phyloP scores from a whole-genome alignment of 1,139 yeast species.

The Candida smagusa region DNA sequence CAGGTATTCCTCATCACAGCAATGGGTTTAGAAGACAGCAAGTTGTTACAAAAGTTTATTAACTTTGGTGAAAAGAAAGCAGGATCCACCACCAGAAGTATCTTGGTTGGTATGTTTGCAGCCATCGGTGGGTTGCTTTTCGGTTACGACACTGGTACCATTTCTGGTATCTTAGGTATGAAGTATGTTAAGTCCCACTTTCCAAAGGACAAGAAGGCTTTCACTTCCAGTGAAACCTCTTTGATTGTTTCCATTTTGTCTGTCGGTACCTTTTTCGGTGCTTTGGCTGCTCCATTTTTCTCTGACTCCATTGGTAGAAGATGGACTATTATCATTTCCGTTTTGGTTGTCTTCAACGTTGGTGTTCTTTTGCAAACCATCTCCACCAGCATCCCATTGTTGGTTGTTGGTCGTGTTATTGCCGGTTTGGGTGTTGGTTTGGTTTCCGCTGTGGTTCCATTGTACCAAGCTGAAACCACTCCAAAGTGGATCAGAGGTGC shows the following conservation, averaged over 20 bases:
- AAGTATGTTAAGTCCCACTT: conserved; percentile 56
- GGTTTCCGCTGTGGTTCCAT: conserved; percentile 59
- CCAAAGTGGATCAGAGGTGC: conserved; percentile 73
- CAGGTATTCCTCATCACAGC: conserved; percentile 1
- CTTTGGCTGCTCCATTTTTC: conserved; percentile 52
- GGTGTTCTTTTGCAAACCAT: conserved; percentile 65
- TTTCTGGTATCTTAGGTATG: conserved; percentile 76
- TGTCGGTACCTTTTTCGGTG: conserved; percentile 71
- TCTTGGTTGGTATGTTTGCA: conserved; percentile 44
- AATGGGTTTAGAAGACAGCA: conserved; percentile 41
- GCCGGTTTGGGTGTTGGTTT: conserved; percentile 69
- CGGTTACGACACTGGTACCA: conserved; percentile 81
- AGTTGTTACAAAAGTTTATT: conserved; percentile 27
- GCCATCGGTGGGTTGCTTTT: conserved; percentile 70
- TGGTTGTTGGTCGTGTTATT: conserved; percentile 47
- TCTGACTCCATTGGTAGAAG: conserved; percentile 63
- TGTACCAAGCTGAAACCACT: conserved; percentile 64
- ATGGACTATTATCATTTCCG: conserved; percentile 47
- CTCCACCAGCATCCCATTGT: conserved; percentile 44
- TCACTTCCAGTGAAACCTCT: conserved; percentile 48
- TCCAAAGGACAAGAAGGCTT: conserved; percentile 36
- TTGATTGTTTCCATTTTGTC: conserved; percentile 66
- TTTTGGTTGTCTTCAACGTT: conserved; percentile 52
- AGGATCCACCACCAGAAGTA: conserved; percentile 47
- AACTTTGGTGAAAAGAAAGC: conserved; percentile 45